Conservation (phyloP, 805 yeast species). For the Metschnikowia bowlesiae region DNA sequence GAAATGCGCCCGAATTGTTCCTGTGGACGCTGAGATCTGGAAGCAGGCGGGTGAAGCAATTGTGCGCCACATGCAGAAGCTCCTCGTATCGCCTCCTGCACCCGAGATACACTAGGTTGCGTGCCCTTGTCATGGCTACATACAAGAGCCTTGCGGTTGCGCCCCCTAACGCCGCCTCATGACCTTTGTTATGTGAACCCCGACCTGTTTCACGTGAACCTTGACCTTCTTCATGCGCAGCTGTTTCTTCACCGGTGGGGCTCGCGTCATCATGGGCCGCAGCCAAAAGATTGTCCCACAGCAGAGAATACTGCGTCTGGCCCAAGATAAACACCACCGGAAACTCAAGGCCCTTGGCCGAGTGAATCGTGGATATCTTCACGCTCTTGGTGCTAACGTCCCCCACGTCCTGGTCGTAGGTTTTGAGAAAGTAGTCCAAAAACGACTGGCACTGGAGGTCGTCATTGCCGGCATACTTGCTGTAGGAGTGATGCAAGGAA, state of each 20-base stretch:
- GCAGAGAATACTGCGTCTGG: conserved; percentile 6
- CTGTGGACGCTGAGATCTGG: conserved; percentile 1
- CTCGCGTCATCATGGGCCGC: neutral
- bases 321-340: conserved; percentile 56
- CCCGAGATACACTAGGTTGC: conserved; percentile 38
- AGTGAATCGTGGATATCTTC: conserved; percentile 64
- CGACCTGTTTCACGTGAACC: too few relatives aligned
- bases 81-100: conserved; percentile 1
- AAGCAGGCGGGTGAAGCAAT: conserved; percentile 4
- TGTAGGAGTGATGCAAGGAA: conserved; percentile 15
- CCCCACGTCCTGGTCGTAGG: conserved; percentile 36
- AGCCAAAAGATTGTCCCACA: conserved; percentile 10
- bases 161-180: neutral
- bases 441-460: conserved; percentile 19
- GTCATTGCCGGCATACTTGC: conserved; percentile 1
- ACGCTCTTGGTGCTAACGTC: conserved; percentile 29
- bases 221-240: too few relatives aligned
- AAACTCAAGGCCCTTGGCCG: conserved; percentile 71
- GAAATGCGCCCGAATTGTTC: neutral
- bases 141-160: conserved; percentile 40
- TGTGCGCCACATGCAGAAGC: conserved; percentile 4
- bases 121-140: conserved; percentile 67
- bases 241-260: neutral
- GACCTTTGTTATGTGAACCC: neutral
- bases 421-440: conserved; percentile 37